These are phyloP conservation scores for Phoenix roebelenii DNA, from an alignment of 176 grass and related monocot species.

Conservation along the genomic window DNA sequence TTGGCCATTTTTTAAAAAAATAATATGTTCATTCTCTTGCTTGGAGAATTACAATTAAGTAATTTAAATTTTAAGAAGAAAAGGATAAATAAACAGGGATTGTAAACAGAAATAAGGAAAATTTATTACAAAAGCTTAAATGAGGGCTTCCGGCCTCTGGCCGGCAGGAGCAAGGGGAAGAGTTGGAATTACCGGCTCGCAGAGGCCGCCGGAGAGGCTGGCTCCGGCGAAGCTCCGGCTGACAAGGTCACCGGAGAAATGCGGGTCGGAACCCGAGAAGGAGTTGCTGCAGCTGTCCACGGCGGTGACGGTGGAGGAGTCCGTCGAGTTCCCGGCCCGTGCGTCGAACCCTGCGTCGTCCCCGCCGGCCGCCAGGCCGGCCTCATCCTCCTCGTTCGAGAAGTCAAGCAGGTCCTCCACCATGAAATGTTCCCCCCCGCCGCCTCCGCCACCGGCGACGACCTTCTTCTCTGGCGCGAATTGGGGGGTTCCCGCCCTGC, in stretches of 20 bases:
- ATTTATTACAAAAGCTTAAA: too few relatives aligned
- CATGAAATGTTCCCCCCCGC: slow-evolving; percentile 40
- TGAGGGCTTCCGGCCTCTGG: too few relatives aligned
- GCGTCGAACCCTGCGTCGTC: background rate
- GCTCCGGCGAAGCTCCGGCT: slow-evolving; percentile 26
- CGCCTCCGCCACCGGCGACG: background rate
- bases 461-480: slow-evolving; percentile 45
- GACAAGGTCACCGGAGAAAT: slow-evolving; percentile 12
- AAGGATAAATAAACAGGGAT: too few relatives aligned
- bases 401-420: slow-evolving; percentile 87
- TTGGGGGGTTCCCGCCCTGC: slow-evolving; percentile 14
- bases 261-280: slow-evolving; percentile 32
- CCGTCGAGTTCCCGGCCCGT: slow-evolving; percentile 26
- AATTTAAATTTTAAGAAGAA: too few relatives aligned
- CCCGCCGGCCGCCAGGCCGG: background rate
- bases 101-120: too few relatives aligned
- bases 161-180: too few relatives aligned
- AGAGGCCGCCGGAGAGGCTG: slow-evolving; percentile 56
- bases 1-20: too few relatives aligned
- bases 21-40: too few relatives aligned
- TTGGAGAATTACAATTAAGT: too few relatives aligned
- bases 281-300: slow-evolving; percentile 80
- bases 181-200: slow-evolving; percentile 57
- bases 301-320: slow-evolving; percentile 80
- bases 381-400: slow-evolving; percentile 50